Evolutionary conservation across 75 land plant species (phyloP), one percentile per base, ranked within the genome.

Genomic region (Isoetes taiwanensis): DNA sequence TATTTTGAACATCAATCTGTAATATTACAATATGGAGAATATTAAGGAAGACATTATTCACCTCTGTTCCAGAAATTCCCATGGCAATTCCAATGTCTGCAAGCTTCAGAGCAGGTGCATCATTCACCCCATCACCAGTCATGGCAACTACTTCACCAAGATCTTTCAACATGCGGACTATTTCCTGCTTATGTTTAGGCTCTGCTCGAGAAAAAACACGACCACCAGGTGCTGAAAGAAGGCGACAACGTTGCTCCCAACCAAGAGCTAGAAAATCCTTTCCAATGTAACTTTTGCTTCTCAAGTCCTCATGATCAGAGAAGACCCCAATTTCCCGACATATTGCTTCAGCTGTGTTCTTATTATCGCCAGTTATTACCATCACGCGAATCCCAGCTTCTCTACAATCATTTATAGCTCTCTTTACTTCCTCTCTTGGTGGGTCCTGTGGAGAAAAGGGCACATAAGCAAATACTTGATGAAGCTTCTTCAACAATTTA

Each of bases 101-200:
- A 23, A 77, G 79, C 62, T 89, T 85, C 37, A 89, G 56, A 5
- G 96, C 96, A 38, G 96, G 96, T 55, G 96, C 96, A 82, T 89
- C 96, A 71, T 89, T 89, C 1, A 85, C 90, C 58, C 96, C 96
- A 68, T 89, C 96, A 42, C 96, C 96, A 32, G 96, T 89, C 96
- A 89, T 89, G 11, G 96, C 96, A 29, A 89, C 96, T 34, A 89
- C 59, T 62, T 89, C 90, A 1, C 90, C 90, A 55, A 70, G 66
- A 2, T 84, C 95, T 46, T 84, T 84, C 30, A 88, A 75, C 61
- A 88, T 63, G 56, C 90, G 75, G 2, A 88, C 95, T 46, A 88
- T 88, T 24, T 88, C 95, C 64, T 88, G 95, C 57, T 88, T 88
- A 56, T 88, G 95, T 48, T 50, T 78, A 6, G 95, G 95, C 63